Conservation (phyloP, 1,139 yeast species). For the Scheffersomyces titani region DNA sequence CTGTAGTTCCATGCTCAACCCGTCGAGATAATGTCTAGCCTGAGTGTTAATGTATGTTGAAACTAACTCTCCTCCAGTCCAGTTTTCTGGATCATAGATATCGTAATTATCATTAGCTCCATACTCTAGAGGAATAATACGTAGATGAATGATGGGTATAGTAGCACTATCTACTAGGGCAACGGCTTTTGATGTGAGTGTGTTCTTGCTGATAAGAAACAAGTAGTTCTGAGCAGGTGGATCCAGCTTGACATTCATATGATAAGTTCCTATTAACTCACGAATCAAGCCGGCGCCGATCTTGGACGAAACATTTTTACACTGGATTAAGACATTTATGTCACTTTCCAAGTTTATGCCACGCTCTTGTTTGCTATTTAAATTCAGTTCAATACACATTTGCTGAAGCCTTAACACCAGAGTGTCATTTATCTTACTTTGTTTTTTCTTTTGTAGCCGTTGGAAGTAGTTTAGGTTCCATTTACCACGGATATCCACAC, state of each 20-base stretch:
- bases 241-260: constrained; percentile 35
- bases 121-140: constrained; percentile 4
- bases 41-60: constrained; percentile 48
- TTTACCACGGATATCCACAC: constrained; percentile 65
- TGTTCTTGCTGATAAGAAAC: not conserved
- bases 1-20: constrained; percentile 35
- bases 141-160: constrained; percentile 54
- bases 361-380: constrained; percentile 1
- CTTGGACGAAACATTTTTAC: constrained; percentile 51
- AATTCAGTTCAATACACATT: constrained; percentile 2
- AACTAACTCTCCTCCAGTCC: constrained; percentile 40
- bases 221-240: not conserved
- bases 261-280: constrained; percentile 59
- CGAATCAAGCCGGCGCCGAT: constrained; percentile 55
- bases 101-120: constrained; percentile 35
- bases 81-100: constrained; percentile 38
- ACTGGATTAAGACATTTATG: constrained; percentile 52
- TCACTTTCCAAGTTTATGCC: constrained; percentile 25
- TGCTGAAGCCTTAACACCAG: not conserved
- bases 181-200: constrained; percentile 60
- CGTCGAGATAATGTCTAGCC: constrained; percentile 41
- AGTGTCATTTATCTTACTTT: not conserved
- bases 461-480: constrained; percentile 50
- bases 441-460: not conserved
- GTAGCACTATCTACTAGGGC: constrained; percentile 53